Percentiles rank a stretch among this genome's conserved stretches.
These are phyloP conservation scores for Lactarius hengduanensis DNA, from an alignment of 768 basidiomycete genomes.

Conservation along the genomic window DNA sequence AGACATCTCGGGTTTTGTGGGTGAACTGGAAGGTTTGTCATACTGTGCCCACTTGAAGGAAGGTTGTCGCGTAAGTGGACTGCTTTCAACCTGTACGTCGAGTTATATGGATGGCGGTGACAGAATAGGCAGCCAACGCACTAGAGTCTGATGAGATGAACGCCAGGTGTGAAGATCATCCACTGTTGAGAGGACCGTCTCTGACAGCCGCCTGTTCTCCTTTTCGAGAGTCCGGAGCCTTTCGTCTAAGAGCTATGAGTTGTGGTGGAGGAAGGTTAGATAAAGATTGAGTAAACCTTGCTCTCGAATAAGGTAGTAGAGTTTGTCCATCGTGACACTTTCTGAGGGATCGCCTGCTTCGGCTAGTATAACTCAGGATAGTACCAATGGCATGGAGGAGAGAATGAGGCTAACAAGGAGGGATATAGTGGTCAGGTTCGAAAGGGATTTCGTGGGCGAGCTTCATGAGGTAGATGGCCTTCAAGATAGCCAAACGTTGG, in stretches of 20 bases:
- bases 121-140: slow-evolving; percentile 33
- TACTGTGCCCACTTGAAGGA: slow-evolving; percentile 91
- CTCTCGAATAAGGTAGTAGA: slow-evolving; percentile 65
- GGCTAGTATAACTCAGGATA: slow-evolving; percentile 39
- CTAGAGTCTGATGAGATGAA: slow-evolving; percentile 21
- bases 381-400: slow-evolving; percentile 2
- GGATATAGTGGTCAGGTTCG: slow-evolving; percentile 81
- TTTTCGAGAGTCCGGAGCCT: slow-evolving; percentile 70
- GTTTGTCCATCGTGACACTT: slow-evolving; percentile 59
- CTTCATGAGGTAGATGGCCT: slow-evolving; percentile 89
- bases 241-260: slow-evolving; percentile 47
- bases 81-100: slow-evolving; percentile 37
- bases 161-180: slow-evolving; percentile 59
- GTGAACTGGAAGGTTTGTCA: slow-evolving; percentile 72
- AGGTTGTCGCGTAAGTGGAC: slow-evolving; percentile 63
- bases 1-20: slow-evolving; percentile 65
- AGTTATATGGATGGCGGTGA: slow-evolving; percentile 29
- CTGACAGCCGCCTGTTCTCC: slow-evolving; percentile 70
- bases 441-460: slow-evolving; percentile 78
- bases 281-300: slow-evolving; percentile 53
- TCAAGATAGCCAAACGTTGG: slow-evolving; percentile 88
- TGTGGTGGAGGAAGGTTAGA: slow-evolving; percentile 2
- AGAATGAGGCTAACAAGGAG: slow-evolving; percentile 65
- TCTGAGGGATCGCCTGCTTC: slow-evolving; percentile 56
- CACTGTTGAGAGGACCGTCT: slow-evolving; percentile 57